Base-by-base conservation (phyloP, 2,329 filamentous ascomycete species). In the Penicillium sp. region DNA sequence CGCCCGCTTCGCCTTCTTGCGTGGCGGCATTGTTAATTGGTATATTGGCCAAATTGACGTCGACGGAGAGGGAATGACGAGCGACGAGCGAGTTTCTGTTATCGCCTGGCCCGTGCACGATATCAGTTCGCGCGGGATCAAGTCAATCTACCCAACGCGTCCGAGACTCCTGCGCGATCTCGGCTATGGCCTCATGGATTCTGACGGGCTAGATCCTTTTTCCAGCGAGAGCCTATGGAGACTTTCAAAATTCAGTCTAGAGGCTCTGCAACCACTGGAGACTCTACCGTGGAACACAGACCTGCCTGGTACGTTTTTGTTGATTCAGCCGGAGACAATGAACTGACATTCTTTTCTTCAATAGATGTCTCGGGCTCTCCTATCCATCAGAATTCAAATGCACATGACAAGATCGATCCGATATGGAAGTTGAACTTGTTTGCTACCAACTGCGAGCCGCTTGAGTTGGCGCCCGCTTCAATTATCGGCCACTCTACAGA, bases 1-100 rank as follows among this genome's bases (percentile, higher is more conserved):
- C 13, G 59, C 67, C 47, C 56, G 72, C 64, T 83, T 86, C 34
- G 81, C 79, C 64, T 84, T 87, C 71, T 90, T 91, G 59, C 84
- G 78, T 61, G 65, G 79, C 72, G 71, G 72, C 69, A 74, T 75
- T 29, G 38, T 59, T 46, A 43, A 4, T 26, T 6, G 16, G 15
- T n/a, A 10, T 23, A 34, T 26, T 13, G 16, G 13, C 10, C 15
- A 5, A n/a, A 42, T 34, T 15, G 44, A 18, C 21, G 23, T 21
- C 16, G 23, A 16, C 23, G n/a, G 16, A 38, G 39, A 16, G 18
- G 33, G 16, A 33, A 47, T 23, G 29, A 26, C 39, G 38, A 42
- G 44, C 43, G 46, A 31, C 45, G 34, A 42, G 44, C 49, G 51
- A 49, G 53, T 55, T 55, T 56, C 54, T 60, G 57, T 63, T 63